A percentile compares a stretch with the other conserved stretches of the same genome.
These are phyloP conservation scores for Pseudognaphalium luteoalbum DNA, from an alignment of 129 eudicot genomes.

Conservation along the genomic window DNA sequence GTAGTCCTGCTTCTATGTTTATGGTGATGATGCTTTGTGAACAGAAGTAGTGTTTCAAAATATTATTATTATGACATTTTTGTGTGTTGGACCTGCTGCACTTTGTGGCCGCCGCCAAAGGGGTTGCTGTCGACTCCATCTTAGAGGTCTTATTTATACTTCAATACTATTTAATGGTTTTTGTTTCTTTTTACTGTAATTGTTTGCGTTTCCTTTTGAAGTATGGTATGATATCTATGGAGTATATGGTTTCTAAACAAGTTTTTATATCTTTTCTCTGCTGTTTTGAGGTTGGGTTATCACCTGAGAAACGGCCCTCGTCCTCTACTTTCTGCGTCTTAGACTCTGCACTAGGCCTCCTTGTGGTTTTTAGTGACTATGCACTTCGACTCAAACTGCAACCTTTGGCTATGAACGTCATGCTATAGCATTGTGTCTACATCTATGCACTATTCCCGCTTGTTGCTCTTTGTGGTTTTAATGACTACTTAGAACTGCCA, in stretches of 20 bases:
- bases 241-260: constrained; percentile 35
- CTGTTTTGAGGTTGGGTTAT: constrained; percentile 54
- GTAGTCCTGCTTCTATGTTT: constrained; percentile 12
- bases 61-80: constrained; percentile 32
- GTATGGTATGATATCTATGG: constrained; percentile 1
- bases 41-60: constrained; percentile 21
- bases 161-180: background rate
- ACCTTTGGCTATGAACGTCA: constrained; percentile 3
- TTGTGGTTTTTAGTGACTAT: constrained; percentile 29
- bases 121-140: constrained; percentile 31
- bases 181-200: background rate
- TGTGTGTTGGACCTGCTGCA: constrained; percentile 45
- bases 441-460: constrained; percentile 14
- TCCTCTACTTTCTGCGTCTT: constrained; percentile 43
- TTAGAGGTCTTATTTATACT: constrained; percentile 49
- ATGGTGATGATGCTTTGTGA: constrained; percentile 16
- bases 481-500: constrained; percentile 5
- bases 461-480: constrained; percentile 29
- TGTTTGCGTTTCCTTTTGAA: background rate
- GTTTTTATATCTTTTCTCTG: constrained; percentile 25
- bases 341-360: constrained; percentile 33
- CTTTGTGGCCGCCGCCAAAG: constrained; percentile 27
- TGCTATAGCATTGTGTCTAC: constrained; percentile 2
- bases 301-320: constrained; percentile 47
- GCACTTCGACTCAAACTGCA: constrained; percentile 1